Evolutionary conservation across 352 stramenopile genomes (phyloP).

Genomic region (Phytophthora cryptogea): DNA sequence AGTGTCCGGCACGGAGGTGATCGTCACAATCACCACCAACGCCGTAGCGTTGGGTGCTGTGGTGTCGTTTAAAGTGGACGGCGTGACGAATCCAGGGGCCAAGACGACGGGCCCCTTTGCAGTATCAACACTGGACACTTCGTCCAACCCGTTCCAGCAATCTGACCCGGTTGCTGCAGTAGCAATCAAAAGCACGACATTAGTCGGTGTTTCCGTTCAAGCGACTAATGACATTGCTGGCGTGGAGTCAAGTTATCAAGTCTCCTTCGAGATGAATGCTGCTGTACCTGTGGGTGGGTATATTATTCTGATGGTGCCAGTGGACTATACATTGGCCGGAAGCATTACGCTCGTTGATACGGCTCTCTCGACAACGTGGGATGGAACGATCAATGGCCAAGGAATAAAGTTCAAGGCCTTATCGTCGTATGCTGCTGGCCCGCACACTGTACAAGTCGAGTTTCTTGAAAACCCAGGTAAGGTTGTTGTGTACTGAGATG

Average conservation of each 20-base stretch:
- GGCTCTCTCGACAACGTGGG: neutral
- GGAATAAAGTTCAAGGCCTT: slow-evolving; percentile 15
- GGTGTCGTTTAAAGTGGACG: slow-evolving; percentile 52
- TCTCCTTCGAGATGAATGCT: slow-evolving; percentile 25
- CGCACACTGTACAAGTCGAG: slow-evolving; percentile 27
- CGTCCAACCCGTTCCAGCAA: slow-evolving; percentile 30
- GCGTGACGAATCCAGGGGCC: slow-evolving; percentile 57
- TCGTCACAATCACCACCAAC: slow-evolving; percentile 32
- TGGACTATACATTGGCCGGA: slow-evolving; percentile 9
- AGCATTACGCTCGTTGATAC: slow-evolving; percentile 24
- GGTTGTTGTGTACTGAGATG: neutral
- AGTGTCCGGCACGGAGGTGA: slow-evolving; percentile 26
- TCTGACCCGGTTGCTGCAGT: neutral
- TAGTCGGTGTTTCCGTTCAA: slow-evolving; percentile 7
- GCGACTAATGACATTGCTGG: slow-evolving; percentile 27
- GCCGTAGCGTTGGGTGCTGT: slow-evolving; percentile 21
- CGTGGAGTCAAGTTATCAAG: slow-evolving; percentile 12
- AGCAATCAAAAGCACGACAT: slow-evolving; percentile 11
- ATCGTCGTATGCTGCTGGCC: slow-evolving; percentile 12
- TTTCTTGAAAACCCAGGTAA: slow-evolving; percentile 47
- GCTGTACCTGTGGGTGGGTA: slow-evolving; percentile 29
- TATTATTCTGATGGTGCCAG: slow-evolving; percentile 28
- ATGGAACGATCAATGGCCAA: slow-evolving; percentile 15
- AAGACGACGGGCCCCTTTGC: slow-evolving; percentile 43
- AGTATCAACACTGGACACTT: slow-evolving; percentile 42